Evolutionary conservation across 345 rosid species (phyloP), one percentile per base, ranked within the genome.

Genomic region (Citrus trifoliata): DNA sequence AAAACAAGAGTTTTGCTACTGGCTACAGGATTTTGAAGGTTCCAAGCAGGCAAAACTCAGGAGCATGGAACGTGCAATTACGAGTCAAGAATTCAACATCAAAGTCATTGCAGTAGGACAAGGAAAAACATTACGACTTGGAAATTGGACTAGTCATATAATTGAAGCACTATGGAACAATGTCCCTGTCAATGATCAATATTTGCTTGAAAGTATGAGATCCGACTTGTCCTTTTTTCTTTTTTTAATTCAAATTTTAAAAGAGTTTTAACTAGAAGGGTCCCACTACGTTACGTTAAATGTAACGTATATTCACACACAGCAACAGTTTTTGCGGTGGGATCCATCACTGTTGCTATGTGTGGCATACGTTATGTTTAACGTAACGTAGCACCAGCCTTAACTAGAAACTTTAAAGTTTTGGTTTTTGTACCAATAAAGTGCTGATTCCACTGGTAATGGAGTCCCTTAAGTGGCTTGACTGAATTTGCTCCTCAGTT

Each of bases 121-220:
- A 42, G 19, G 6, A n/a, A 18, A 42, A 32, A 3, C 38, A 14
- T 76, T 6, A n/a, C 21, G 51, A 62, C 69, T 63, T 55, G 18
- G 28, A 28, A 66, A 24, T 66, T 76, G 27, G 72, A 76, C 79
- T 4, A 42, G 70, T 74, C 78, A 28, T 28, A 27, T 5, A 59
- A n/a, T 28, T 60, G 9, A 14, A 10, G 3, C 53, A 21, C 25
- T 30, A 0, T 37, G 27, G 58, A 74, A 42, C 32, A 4, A 61
- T 74, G 59, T 63, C 37, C 10, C 42, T 21, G 10, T 63, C 78
- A 32, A 63, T 74, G 16, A 74, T 74, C 58, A 27, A 27, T 18
- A 21, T 30, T 18, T 42, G 56, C 33, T 68, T 30, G 14, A 22
- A 71, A 46, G 51, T 13, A 19, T 3, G 14, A 10, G 24, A 3